Evolutionary conservation across 495 filamentous ascomycete genomes (phyloP).

Genomic region (Penicillium pulvis): DNA sequence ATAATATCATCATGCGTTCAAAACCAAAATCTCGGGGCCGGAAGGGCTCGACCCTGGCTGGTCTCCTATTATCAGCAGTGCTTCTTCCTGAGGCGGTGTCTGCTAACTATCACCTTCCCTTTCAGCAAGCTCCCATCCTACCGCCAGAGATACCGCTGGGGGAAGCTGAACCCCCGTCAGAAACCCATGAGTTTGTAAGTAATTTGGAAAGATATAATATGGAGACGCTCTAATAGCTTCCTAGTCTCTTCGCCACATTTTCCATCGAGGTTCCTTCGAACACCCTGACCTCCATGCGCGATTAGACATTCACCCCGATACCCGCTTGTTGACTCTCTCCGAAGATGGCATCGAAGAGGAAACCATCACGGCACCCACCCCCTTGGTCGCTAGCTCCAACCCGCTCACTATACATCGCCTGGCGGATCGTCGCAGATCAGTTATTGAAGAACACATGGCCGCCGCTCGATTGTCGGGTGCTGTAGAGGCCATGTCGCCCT

Average conservation of each 20-base stretch:
- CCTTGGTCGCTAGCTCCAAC: conserved; percentile 58
- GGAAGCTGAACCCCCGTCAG: conserved; percentile 20
- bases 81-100: conserved; percentile 24
- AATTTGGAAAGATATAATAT: conserved; percentile 37
- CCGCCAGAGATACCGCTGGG: conserved; percentile 36
- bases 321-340: conserved; percentile 61
- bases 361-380: conserved; percentile 26
- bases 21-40: not conserved
- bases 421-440: conserved; percentile 71
- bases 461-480: conserved; percentile 63
- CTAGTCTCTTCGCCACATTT: conserved; percentile 76
- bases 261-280: conserved; percentile 78
- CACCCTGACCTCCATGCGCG: conserved; percentile 74
- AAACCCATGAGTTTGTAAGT: conserved; percentile 39
- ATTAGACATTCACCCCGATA: conserved; percentile 68
- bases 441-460: conserved; percentile 74
- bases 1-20: not conserved
- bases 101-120: conserved; percentile 21
- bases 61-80: conserved; percentile 21
- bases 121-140: conserved; percentile 31
- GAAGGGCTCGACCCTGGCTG: not conserved
- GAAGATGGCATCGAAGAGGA: conserved; percentile 59
- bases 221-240: not conserved
- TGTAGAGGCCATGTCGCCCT: conserved; percentile 59
- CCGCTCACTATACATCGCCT: conserved; percentile 74